These are phyloP conservation scores for Pseudopithomyces chartarum DNA, from an alignment of 2,329 filamentous ascomycete species.

Conservation along the genomic window DNA sequence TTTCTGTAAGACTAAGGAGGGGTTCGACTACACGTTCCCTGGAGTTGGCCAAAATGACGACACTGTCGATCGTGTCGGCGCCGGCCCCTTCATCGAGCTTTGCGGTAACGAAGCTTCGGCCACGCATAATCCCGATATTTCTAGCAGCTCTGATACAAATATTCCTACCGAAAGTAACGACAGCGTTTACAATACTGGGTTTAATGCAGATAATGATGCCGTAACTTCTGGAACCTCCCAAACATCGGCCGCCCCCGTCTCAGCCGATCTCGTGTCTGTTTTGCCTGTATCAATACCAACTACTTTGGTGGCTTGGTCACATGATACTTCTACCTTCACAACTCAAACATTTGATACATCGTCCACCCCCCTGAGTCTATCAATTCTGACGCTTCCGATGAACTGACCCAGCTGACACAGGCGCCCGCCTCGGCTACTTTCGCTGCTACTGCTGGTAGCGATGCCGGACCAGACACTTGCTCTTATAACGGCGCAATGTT, in stretches of 20 bases:
- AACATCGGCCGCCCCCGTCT: slow-evolving; percentile 6
- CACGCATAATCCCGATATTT: neutral
- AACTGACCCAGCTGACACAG: slow-evolving; percentile 4
- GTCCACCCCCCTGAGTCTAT: no score
- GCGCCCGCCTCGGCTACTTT: slow-evolving; percentile 10
- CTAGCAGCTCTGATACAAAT: neutral
- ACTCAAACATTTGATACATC: slow-evolving; percentile 5
- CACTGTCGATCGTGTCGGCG: slow-evolving; percentile 46
- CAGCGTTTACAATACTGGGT: slow-evolving; percentile 13
- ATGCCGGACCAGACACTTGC: slow-evolving; percentile 24
- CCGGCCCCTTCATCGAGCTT: slow-evolving; percentile 31
- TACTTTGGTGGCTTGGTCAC: slow-evolving; percentile 3
- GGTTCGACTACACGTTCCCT: slow-evolving; percentile 57
- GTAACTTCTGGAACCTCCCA: neutral
- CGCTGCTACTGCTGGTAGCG: slow-evolving; percentile 9
- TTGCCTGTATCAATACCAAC: slow-evolving; percentile 9
- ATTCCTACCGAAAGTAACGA: slow-evolving; percentile 11
- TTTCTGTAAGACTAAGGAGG: slow-evolving; percentile 60
- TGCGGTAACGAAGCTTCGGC: slow-evolving; percentile 25
- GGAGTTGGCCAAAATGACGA: slow-evolving; percentile 60
- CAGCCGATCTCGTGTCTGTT: neutral
- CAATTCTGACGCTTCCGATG: neutral
- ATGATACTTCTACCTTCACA: slow-evolving; percentile 18
- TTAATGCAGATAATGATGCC: slow-evolving; percentile 1
- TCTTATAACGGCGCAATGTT: slow-evolving; percentile 39